Evolutionary conservation across 352 stramenopile genomes (phyloP), one percentile per base, ranked within the genome.

Genomic region (Lagenidium giganteum): DNA sequence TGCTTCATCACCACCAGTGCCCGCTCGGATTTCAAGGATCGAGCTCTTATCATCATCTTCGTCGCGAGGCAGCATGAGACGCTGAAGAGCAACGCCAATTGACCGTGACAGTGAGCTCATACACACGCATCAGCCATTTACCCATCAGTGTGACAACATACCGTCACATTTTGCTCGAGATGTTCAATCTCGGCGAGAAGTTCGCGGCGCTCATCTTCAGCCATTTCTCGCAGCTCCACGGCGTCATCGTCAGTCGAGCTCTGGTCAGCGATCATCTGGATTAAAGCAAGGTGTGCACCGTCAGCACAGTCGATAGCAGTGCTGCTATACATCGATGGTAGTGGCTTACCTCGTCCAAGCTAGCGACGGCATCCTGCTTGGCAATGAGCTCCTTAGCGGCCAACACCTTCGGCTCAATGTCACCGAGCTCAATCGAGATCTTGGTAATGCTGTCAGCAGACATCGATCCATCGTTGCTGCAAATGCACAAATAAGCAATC

Each of bases 11-110:
- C 96, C 96, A 35, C 96, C 96, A 6, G 95, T 98, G 34, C 96
- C 95, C 5, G 90, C 84, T 8, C 89, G 84, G 31, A 99, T 98
- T 67, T 99, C 95, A 4, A 99, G 46, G 68, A 99, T 98, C 30
- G 95, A 96, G 57, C 97, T 98, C 49, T 96, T 89, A 33, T 97
- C 83, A 58, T 99, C 96, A 49, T 95, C 70, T 40, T 74, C 61
- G 58, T 95, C 83, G 5, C 74, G 71, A 18, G 80, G 80, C 28
- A 92, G 64, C 77, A 92, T 89, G 16, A 89, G 52, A 2, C 76
- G 65, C 70, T 82, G 31, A n/a, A n/a, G n/a, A 21, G 40, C 8
- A 27, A 5, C 31, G 11, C 21, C 1, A 27, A 49, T 16, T 4
- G 33, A 12, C 34, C 18, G n/a, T 22, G 36, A 35, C 11, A 9